Base-by-base conservation (phyloP, 73 alveolate genomes). In the Paramecium octaurelia region DNA sequence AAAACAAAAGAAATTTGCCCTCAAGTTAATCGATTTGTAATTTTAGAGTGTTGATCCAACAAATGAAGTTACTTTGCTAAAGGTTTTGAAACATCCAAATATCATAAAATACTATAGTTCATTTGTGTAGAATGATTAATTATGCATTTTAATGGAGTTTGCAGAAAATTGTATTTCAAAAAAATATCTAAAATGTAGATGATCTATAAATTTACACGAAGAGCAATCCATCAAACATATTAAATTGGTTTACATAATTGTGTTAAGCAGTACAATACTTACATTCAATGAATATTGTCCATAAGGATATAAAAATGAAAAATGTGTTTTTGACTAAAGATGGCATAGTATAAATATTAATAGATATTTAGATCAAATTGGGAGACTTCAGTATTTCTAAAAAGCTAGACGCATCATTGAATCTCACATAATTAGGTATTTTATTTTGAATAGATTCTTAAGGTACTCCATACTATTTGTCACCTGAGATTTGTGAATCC, bases 181-280 rank as follows among this genome's bases (percentile, higher is more conserved):
- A 50, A 43, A 24, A 73, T 42, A 70, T 58, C 21, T 43, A 43
- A 69, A 18, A 46, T 14, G 27, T 64, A 64, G 84, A 64, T 64
- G 84, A 64, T 34, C 21, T 64, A 2, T 64, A 27, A 64, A 64
- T 64, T 10, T 64, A 64, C 14, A 64, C 84, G 9, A 64, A 64
- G 27, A 31, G 31, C 12, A 64, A 64, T 64, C 50, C 48, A 64
- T 34, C 84, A 64, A 64, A 64, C 27, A 64, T 64, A 64, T n/a
- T 64, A 27, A 64, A 64, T 64, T 64, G 84, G 84, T 64, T 64
- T 64, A 64, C 84, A 94, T 96, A 97, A 95, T 90, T 97, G 48
- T 95, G 97, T 83, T 94, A 95, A 54, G 99, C 98, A 5, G 97
- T 97, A 38, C 97, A 96, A 68, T 97, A 97, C 93, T 92, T 97